Percentiles rank a stretch among this genome's conserved stretches.
Conservation (phyloP, 2,329 filamentous ascomycete genomes). For the Leptographium procerum region DNA sequence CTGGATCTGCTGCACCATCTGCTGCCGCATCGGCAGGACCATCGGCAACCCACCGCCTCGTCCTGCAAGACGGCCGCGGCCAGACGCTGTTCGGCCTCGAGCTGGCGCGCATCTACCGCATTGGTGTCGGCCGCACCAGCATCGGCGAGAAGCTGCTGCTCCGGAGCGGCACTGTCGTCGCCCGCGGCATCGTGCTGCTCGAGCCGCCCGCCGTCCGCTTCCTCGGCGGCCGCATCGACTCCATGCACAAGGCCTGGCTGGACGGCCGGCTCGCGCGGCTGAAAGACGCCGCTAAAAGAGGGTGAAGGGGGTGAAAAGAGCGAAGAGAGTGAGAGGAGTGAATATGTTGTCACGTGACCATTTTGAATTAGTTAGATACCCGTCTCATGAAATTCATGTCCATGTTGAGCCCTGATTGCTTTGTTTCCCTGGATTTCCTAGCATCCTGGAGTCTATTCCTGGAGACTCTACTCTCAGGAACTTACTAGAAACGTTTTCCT, state of each 20-base stretch:
- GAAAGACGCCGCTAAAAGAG: constrained; percentile 48
- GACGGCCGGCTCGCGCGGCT: constrained; percentile 59
- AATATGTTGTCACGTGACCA: constrained; percentile 9
- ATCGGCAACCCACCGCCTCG: constrained; percentile 60
- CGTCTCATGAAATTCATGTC: too few relatives aligned
- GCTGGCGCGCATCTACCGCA: constrained; percentile 49
- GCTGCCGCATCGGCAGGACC: background rate
- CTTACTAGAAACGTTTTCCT: too few relatives aligned
- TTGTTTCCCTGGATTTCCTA: too few relatives aligned
- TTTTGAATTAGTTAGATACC: too few relatives aligned
- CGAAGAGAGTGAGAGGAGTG: constrained; percentile 14
- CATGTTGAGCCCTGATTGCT: too few relatives aligned
- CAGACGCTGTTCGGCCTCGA: constrained; percentile 63
- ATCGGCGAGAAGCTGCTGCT: constrained; percentile 80
- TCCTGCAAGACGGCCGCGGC: constrained; percentile 70
- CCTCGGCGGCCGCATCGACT: constrained; percentile 80
- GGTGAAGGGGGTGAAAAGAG: background rate
- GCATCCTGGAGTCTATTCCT: too few relatives aligned
- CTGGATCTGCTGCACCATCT: too few relatives aligned
- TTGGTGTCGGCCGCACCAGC: constrained; percentile 51
- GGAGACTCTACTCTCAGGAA: too few relatives aligned
- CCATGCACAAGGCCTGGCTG: constrained; percentile 67
- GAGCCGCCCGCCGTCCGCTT: constrained; percentile 57
- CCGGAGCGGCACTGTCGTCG: constrained; percentile 50
- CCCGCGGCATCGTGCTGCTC: constrained; percentile 68